Percentiles rank a stretch among this genome's conserved stretches.
phyloP scores from a whole-genome alignment of 176 grass and related monocot genomes.

The Dendrocalamus sinicus region DNA sequence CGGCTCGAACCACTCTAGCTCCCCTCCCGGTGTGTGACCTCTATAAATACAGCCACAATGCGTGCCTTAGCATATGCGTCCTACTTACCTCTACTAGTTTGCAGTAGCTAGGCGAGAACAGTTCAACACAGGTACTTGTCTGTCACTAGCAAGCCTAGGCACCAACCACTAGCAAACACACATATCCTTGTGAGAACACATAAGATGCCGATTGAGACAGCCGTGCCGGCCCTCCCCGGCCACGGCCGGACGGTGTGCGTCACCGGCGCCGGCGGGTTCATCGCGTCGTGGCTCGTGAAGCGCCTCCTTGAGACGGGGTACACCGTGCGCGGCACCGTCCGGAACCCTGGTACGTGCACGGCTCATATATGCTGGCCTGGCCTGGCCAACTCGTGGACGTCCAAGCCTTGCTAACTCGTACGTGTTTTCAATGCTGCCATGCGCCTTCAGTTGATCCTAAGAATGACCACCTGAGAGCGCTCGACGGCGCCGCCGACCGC shows the following conservation, averaged over 20 bases:
- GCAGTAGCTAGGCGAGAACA: background rate
- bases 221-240: slow-evolving; percentile 31
- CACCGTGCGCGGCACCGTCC: slow-evolving; percentile 76
- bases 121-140: background rate
- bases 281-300: slow-evolving; percentile 97
- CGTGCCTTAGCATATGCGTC: background rate
- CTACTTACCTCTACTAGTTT: background rate
- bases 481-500: slow-evolving; percentile 51
- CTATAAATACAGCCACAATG: slow-evolving; percentile 28
- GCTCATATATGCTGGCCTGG: background rate
- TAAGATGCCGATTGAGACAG: slow-evolving; percentile 32
- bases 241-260: slow-evolving; percentile 68
- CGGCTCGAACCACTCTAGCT: slow-evolving; percentile 32
- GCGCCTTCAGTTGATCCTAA: slow-evolving; percentile 53
- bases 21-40: too few species aligned
- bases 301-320: slow-evolving; percentile 75
- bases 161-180: background rate
- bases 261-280: slow-evolving; percentile 91
- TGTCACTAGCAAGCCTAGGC: background rate
- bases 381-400: background rate
- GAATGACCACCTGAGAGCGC: slow-evolving; percentile 52
- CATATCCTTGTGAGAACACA: too few species aligned
- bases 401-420: too few species aligned
- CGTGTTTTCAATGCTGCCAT: background rate
- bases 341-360: slow-evolving; percentile 62